phyloP scores from a whole-genome alignment of 805 yeast species.

The Spathaspora boniae region DNA sequence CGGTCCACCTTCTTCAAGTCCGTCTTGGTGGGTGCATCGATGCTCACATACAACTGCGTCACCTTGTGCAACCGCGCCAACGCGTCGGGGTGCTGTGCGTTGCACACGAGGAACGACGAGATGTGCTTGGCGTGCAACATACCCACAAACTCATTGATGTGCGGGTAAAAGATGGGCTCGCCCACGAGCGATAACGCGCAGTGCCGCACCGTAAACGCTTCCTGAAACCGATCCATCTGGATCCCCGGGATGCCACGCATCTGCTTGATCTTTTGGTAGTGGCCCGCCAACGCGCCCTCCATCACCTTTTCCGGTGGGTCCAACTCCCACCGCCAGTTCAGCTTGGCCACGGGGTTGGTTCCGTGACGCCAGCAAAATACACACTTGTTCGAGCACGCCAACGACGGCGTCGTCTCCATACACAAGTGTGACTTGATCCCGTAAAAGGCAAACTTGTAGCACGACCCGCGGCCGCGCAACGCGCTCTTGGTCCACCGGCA shows the following conservation, averaged over 20 bases:
- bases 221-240: slow-evolving; percentile 82
- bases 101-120: slow-evolving; percentile 86
- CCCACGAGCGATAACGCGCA: slow-evolving; percentile 93
- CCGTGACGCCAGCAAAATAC: slow-evolving; percentile 98
- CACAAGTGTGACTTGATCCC: slow-evolving; percentile 89
- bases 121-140: slow-evolving; percentile 78
- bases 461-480: slow-evolving; percentile 87
- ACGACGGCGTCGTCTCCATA: slow-evolving; percentile 93
- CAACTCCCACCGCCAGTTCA: slow-evolving; percentile 91
- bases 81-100: slow-evolving; percentile 93
- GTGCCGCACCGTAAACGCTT: slow-evolving; percentile 84
- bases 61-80: slow-evolving; percentile 66
- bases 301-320: slow-evolving; percentile 83
- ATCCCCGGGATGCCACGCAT: slow-evolving; percentile 96
- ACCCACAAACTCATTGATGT: slow-evolving; percentile 78
- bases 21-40: slow-evolving; percentile 86
- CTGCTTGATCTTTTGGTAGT: slow-evolving; percentile 87
- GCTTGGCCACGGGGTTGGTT: slow-evolving; percentile 92
- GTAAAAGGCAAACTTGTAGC: slow-evolving; percentile 89
- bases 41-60: slow-evolving; percentile 87
- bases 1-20: slow-evolving; percentile 82
- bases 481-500: slow-evolving; percentile 98
- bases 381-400: slow-evolving; percentile 92
- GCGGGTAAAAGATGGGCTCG: slow-evolving; percentile 91
- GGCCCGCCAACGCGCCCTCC: slow-evolving; percentile 84